Conservation (phyloP, 2,329 filamentous ascomycete genomes). For the Thermoascus crustaceus region DNA sequence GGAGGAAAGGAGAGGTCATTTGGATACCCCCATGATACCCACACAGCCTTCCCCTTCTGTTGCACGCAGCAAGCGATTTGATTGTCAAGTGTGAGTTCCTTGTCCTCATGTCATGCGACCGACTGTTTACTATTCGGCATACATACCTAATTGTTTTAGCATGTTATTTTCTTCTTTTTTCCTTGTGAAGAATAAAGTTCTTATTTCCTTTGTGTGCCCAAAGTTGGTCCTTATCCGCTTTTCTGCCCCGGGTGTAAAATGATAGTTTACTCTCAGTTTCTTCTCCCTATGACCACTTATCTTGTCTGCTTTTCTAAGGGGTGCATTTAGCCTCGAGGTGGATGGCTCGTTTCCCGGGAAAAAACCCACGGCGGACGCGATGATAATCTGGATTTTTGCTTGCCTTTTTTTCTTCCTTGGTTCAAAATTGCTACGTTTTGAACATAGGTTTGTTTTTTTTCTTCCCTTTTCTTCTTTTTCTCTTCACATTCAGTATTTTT, state of each 20-base stretch:
- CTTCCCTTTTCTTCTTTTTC: too few relatives aligned
- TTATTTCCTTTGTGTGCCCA: constrained; percentile 14
- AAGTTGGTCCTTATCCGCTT: constrained; percentile 10
- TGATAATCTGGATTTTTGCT: background rate
- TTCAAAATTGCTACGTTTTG: constrained; percentile 1
- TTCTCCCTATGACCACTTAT: background rate
- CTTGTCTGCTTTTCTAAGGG: background rate
- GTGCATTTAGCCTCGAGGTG: background rate
- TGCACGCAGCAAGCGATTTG: constrained; percentile 28
- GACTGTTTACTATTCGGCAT: constrained; percentile 18
- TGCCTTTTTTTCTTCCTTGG: constrained; percentile 1
- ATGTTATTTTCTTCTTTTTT: constrained; percentile 12
- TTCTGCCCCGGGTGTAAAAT: constrained; percentile 5
- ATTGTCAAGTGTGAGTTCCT: constrained; percentile 8
- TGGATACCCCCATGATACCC: constrained; percentile 34
- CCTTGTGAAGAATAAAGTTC: constrained; percentile 2
- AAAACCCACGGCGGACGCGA: background rate
- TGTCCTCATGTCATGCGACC: constrained; percentile 21
- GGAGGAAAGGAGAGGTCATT: constrained; percentile 28
- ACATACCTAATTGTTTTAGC: constrained; percentile 27
- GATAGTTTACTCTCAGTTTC: background rate
- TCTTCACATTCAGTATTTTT: too few relatives aligned
- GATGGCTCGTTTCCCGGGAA: background rate
- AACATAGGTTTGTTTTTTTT: background rate
- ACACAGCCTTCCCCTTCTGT: constrained; percentile 24